phyloP scores from a whole-genome alignment of 2,329 filamentous ascomycete species.

The Claviceps africana region DNA sequence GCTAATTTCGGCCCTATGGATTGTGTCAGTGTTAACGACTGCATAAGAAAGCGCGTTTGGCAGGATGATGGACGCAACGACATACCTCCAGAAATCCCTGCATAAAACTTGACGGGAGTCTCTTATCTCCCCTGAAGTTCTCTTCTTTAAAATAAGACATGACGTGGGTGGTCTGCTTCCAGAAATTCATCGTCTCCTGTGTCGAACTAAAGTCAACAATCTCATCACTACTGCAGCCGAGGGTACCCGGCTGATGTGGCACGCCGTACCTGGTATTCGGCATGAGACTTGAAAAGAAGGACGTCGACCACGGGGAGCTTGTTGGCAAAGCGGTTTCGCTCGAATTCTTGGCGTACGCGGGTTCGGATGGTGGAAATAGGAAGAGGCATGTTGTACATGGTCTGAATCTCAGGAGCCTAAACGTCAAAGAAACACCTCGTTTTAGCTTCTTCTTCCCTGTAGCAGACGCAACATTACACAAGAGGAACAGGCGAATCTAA shows the following conservation, averaged over 20 bases:
- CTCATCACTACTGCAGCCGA: neutral
- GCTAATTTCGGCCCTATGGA: slow-evolving; percentile 41
- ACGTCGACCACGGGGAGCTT: slow-evolving; percentile 82
- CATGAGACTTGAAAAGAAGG: slow-evolving; percentile 76
- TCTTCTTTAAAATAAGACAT: slow-evolving; percentile 95
- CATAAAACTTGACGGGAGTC: slow-evolving; percentile 82
- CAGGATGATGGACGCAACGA: slow-evolving; percentile 3
- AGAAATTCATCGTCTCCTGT: slow-evolving; percentile 97
- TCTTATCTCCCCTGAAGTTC: slow-evolving; percentile 58
- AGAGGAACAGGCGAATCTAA: neutral
- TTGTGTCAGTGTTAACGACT: slow-evolving; percentile 10
- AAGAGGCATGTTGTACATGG: slow-evolving; percentile 88
- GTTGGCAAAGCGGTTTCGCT: slow-evolving; percentile 84
- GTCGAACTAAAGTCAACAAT: neutral
- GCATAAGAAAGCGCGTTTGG: neutral
- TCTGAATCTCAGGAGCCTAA: slow-evolving; percentile 91
- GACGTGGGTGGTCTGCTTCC: slow-evolving; percentile 92
- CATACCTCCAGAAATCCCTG: slow-evolving; percentile 85
- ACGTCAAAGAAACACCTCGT: neutral
- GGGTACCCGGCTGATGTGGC: slow-evolving; percentile 20
- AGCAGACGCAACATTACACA: too few relatives aligned
- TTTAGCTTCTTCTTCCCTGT: neutral
- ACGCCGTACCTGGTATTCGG: slow-evolving; percentile 71
- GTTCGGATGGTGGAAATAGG: slow-evolving; percentile 79
- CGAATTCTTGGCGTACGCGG: slow-evolving; percentile 92